A percentile compares a stretch with the other conserved stretches of the same genome.
phyloP scores from a whole-genome alignment of 2,329 filamentous ascomycete species.

The Botrytis cinerea region DNA sequence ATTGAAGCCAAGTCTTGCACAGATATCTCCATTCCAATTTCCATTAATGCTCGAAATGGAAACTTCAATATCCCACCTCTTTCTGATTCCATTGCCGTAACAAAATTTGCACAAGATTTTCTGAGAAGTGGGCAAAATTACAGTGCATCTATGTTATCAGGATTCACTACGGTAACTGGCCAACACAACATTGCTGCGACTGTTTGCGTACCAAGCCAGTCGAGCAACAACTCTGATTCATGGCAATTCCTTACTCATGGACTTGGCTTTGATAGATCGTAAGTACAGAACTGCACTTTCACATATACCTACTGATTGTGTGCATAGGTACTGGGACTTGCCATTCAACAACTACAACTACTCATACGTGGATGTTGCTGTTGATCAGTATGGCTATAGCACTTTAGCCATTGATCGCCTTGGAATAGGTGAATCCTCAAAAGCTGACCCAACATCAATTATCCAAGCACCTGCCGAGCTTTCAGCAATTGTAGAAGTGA shows the following conservation, averaged over 20 bases:
- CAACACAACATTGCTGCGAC: slow-evolving; percentile 20
- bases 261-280: slow-evolving; percentile 19
- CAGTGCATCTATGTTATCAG: neutral
- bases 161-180: slow-evolving; percentile 7
- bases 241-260: slow-evolving; percentile 24
- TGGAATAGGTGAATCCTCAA: slow-evolving; percentile 19
- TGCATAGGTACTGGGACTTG: slow-evolving; percentile 21
- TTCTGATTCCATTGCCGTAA: slow-evolving; percentile 5
- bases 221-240: neutral
- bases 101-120: slow-evolving; percentile 15
- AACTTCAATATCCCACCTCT: slow-evolving; percentile 17
- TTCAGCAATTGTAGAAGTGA: slow-evolving; percentile 18
- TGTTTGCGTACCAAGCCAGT: slow-evolving; percentile 5
- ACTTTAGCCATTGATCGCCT: slow-evolving; percentile 20
- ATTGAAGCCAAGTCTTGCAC: slow-evolving; percentile 19
- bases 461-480: slow-evolving; percentile 20
- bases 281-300: neutral
- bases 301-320: neutral
- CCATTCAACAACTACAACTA: slow-evolving; percentile 18
- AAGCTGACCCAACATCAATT: slow-evolving; percentile 7
- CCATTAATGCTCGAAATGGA: slow-evolving; percentile 21
- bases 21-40: slow-evolving; percentile 16
- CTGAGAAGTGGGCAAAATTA: slow-evolving; percentile 20
- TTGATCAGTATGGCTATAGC: slow-evolving; percentile 20
- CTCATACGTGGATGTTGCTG: slow-evolving; percentile 18